Base-by-base conservation (phyloP, 1,284 basidiomycete genomes). In the Cyathus olla region DNA sequence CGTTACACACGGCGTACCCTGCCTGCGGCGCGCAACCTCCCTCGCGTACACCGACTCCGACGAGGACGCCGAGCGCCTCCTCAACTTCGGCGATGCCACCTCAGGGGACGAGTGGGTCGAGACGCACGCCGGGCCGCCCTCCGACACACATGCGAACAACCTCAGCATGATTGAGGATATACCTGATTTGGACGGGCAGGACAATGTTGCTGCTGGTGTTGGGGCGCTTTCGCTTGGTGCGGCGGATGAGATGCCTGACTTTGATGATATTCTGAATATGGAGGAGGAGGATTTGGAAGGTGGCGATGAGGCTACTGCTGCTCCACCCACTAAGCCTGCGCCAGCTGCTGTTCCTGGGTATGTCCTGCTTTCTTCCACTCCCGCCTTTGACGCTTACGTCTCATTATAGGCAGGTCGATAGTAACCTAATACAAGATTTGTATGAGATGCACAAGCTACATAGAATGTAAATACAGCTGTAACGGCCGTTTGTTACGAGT, bases 201-300 rank as follows among this genome's bases (percentile, higher is more conserved):
- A 80, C 51, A 77, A 80, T 9, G 75, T 85, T 22, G 65, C 79
- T 6, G 71, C 75, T 29, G 79, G 79, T 2, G 75, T 90, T 35
- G 77, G 79, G 27, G 73, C 78, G 21, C 70, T 88, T 55, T 83
- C 83, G 11, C 60, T 87, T 22, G 80, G 78, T 5, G 15, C 46
- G 24, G 71, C 70, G 29, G 65, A 71, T 47, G 80, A 89, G 65
- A 90, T 87, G 28, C 92, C 93, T 39, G 91, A 97, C 81, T 83
- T 96, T 65, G 95, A 97, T 74, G 95, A 97, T 74, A 95, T 95
- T 54, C 94, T 95, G 3, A 95, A 96, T 80, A 95, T 96, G 92
- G 95, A 95, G 72, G 95, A 95, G 66, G 93, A 91, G 26, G 90
- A 88, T 40, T 77, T 96, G 46, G 90, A 93, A 66, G 95, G 90